Evolutionary conservation across 148 eudicot species (phyloP).

Genomic region (Rhododendron henanense): DNA sequence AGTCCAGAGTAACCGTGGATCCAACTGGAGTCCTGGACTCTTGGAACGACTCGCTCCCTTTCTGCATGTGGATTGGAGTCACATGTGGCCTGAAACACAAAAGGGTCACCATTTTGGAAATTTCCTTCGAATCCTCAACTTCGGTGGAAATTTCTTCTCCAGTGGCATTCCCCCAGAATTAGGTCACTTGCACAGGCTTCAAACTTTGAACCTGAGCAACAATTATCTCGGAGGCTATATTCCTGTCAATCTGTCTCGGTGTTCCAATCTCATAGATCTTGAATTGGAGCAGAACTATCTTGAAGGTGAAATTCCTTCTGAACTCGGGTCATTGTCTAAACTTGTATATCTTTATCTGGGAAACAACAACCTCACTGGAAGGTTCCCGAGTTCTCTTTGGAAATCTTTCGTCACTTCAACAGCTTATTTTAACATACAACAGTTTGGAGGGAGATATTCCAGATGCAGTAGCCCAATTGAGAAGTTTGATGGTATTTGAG

Average conservation of each 20-base stretch:
- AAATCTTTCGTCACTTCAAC: constrained; percentile 27
- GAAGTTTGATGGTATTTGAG: constrained; percentile 5
- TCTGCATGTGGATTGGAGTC: constrained; percentile 25
- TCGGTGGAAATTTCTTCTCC: constrained; percentile 17
- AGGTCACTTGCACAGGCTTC: constrained; percentile 11
- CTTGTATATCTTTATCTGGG: constrained; percentile 10
- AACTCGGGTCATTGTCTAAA: constrained; percentile 14
- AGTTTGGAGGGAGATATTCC: constrained; percentile 16
- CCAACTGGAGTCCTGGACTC: constrained; percentile 2
- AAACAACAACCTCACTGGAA: constrained; percentile 14
- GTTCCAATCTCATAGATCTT: constrained; percentile 9
- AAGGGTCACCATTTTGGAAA: constrained; percentile 15
- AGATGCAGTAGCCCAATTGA: background rate
- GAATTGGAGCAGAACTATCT: constrained; percentile 17
- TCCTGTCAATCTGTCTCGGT: background rate
- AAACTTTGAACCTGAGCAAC: background rate
- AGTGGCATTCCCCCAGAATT: constrained; percentile 19
- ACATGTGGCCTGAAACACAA: constrained; percentile 23
- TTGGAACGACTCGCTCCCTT: constrained; percentile 19
- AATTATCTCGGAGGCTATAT: background rate
- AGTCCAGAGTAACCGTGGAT: background rate
- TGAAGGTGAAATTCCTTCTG: constrained; percentile 12
- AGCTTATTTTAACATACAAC: constrained; percentile 16
- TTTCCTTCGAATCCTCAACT: constrained; percentile 23
- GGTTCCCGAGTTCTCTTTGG: constrained; percentile 13